Evolutionary conservation across 352 stramenopile species (phyloP).

Genomic region (Phytophthora cactorum): DNA sequence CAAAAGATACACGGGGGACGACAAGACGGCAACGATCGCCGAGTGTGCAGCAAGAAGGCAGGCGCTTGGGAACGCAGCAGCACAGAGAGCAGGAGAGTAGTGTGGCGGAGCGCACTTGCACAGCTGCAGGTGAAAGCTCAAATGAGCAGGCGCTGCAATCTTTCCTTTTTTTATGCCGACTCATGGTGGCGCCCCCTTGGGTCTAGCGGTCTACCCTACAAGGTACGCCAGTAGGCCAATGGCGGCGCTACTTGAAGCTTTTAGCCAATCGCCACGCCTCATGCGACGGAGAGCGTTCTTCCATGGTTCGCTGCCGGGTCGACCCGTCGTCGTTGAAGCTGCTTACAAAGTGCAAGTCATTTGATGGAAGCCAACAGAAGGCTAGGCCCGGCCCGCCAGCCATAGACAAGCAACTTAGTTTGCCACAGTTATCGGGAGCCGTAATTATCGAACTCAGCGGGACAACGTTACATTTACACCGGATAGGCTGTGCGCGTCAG

Average conservation of each 20-base stretch:
- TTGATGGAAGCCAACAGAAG: conserved; percentile 18
- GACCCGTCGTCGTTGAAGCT: conserved; percentile 28
- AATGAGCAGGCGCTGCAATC: conserved; percentile 58
- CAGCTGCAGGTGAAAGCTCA: conserved; percentile 63
- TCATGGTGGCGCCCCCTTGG: conserved; percentile 2
- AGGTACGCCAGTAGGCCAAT: conserved; percentile 23
- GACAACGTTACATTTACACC: neutral
- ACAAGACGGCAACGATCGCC: conserved; percentile 31
- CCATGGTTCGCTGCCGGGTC: conserved; percentile 18
- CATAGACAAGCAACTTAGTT: conserved; percentile 10
- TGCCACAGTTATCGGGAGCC: conserved; percentile 19
- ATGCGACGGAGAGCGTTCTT: conserved; percentile 38
- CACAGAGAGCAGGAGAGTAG: neutral
- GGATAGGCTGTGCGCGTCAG: neutral
- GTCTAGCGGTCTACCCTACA: neutral
- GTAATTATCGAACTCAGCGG: conserved; percentile 13
- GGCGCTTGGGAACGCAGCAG: neutral
- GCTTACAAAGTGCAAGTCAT: conserved; percentile 27
- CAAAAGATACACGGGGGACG: conserved; percentile 43
- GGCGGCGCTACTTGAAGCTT: conserved; percentile 20
- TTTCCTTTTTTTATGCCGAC: conserved; percentile 41
- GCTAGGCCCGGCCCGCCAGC: conserved; percentile 12
- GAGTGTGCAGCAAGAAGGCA: conserved; percentile 1
- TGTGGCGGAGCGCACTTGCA: conserved; percentile 38
- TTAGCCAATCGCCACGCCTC: conserved; percentile 30